Conservation (phyloP, 495 filamentous ascomycete species). For the Trichoderma virens region DNA sequence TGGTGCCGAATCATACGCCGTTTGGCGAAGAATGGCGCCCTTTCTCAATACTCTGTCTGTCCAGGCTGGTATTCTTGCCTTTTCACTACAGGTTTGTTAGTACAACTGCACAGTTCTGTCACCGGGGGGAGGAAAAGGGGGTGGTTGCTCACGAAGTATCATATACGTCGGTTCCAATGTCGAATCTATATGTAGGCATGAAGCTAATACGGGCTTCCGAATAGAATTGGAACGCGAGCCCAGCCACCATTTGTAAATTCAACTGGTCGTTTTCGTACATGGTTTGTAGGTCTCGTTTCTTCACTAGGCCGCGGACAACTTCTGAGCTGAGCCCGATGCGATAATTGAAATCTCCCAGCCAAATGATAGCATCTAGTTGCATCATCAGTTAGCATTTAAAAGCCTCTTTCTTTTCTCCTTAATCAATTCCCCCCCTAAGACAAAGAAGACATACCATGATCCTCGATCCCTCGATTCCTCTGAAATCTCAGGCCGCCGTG, state of each 20-base stretch:
- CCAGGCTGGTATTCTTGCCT: conserved; percentile 92
- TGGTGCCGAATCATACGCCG: conserved; percentile 68
- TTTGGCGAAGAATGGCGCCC: conserved; percentile 74
- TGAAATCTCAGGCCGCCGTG: conserved; percentile 82
- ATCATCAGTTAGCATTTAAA: neutral
- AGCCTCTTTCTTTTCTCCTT: neutral
- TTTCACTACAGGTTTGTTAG: conserved; percentile 53
- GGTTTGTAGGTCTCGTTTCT: conserved; percentile 60
- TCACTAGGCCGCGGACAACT: conserved; percentile 64
- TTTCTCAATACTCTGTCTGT: conserved; percentile 87
- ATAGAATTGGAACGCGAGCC: conserved; percentile 81
- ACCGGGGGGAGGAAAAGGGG: neutral
- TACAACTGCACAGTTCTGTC: neutral
- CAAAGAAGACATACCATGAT: conserved; percentile 53
- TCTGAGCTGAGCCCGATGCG: conserved; percentile 82
- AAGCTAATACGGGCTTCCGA: conserved; percentile 81
- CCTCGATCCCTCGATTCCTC: conserved; percentile 77
- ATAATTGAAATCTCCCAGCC: conserved; percentile 99
- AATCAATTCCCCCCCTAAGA: neutral
- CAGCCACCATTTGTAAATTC: conserved; percentile 92
- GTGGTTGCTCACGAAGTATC: conserved; percentile 74
- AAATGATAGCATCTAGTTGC: conserved; percentile 67
- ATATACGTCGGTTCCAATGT: conserved; percentile 77
- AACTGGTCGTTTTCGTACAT: conserved; percentile 95
- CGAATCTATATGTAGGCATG: conserved; percentile 90